Conservation (phyloP, 2,329 filamentous ascomycete species). For the Xylariaceae sp. region DNA sequence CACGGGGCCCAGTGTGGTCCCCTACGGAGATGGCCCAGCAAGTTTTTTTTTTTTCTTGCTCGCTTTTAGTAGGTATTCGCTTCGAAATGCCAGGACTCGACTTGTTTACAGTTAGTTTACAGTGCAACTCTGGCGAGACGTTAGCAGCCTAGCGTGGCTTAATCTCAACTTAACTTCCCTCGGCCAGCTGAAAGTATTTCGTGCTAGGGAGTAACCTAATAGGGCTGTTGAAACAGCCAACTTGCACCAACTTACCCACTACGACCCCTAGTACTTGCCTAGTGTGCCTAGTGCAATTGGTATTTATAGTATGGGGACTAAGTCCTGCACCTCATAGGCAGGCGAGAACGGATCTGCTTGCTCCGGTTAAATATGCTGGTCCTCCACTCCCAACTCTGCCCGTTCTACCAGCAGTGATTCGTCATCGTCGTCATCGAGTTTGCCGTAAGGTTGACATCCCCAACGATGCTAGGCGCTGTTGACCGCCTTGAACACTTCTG, state of each 20-base stretch:
- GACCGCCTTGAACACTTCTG: constrained; percentile 11
- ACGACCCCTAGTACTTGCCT: not conserved
- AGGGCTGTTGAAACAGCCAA: not conserved
- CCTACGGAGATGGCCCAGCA: no score
- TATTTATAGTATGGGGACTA: not conserved
- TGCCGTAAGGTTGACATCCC: not conserved
- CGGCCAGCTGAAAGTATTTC: not conserved
- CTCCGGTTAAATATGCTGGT: no score
- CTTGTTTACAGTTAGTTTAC: no score
- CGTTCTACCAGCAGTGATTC: not conserved
- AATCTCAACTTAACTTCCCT: no score
- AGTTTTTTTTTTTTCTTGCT: no score
- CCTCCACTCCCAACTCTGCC: not conserved
- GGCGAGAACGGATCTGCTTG: no score
- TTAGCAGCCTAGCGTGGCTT: no score
- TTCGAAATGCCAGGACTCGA: no score
- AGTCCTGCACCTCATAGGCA: no score
- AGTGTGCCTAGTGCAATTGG: not conserved
- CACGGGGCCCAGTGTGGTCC: no score
- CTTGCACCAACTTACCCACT: not conserved
- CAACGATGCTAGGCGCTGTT: not conserved
- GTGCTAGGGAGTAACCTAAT: not conserved
- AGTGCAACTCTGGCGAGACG: no score
- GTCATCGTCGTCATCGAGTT: not conserved
- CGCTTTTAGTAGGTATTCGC: no score